Conservation (phyloP, 2,329 filamentous ascomycete genomes). For the Boeremia lycopersici region DNA sequence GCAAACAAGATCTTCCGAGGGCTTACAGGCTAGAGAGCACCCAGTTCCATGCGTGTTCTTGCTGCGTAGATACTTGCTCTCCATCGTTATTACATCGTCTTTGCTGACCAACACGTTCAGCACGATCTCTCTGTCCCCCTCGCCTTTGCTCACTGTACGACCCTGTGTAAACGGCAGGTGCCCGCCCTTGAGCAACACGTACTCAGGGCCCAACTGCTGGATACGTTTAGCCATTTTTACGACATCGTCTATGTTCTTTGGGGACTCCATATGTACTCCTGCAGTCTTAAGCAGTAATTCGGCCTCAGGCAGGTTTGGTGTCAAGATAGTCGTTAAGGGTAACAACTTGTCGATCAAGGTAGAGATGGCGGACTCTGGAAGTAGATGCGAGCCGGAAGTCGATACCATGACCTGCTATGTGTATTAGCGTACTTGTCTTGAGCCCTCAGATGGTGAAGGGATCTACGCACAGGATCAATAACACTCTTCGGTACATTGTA, state of each 20-base stretch:
- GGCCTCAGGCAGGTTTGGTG: slow-evolving; percentile 80
- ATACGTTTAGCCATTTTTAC: slow-evolving; percentile 71
- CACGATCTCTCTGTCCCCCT: slow-evolving; percentile 68
- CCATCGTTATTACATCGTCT: slow-evolving; percentile 63
- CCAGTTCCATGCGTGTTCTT: slow-evolving; percentile 93
- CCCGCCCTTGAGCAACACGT: slow-evolving; percentile 88
- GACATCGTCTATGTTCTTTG: slow-evolving; percentile 68
- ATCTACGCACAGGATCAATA: slow-evolving; percentile 72
- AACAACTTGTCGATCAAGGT: slow-evolving; percentile 66
- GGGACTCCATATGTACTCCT: slow-evolving; percentile 52
- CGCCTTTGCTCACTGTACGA: slow-evolving; percentile 61
- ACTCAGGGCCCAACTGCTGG: slow-evolving; percentile 72
- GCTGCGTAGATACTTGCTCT: slow-evolving; percentile 73
- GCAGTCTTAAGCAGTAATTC: slow-evolving; percentile 65
- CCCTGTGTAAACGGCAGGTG: slow-evolving; percentile 78
- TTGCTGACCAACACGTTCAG: slow-evolving; percentile 78
- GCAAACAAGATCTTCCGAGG: not conserved
- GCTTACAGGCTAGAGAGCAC: slow-evolving; percentile 85
- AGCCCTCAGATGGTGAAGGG: not conserved
- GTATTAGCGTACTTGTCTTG: not conserved
- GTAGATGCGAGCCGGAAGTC: slow-evolving; percentile 74
- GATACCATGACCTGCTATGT: slow-evolving; percentile 78
- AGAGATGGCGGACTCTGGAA: slow-evolving; percentile 68
- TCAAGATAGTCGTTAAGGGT: slow-evolving; percentile 70
- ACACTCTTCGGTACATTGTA: slow-evolving; percentile 66